Evolutionary conservation across 129 eudicot species (phyloP).

Genomic region (Helichrysum umbraculigerum): DNA sequence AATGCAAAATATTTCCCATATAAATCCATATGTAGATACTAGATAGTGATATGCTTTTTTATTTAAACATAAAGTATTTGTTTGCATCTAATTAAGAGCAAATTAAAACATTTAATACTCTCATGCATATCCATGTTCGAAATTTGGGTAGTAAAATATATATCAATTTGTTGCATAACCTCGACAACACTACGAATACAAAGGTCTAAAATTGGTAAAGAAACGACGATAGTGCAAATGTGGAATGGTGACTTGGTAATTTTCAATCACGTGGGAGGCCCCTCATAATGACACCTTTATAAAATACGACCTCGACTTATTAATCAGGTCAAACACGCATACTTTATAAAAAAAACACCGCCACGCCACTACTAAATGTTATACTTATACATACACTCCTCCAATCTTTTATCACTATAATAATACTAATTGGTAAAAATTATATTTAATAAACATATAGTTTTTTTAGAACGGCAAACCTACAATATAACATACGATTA

Average conservation of each 20-base stretch:
- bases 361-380: neutral
- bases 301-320: conserved; percentile 12
- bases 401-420: neutral
- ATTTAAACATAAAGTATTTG: neutral
- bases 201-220: neutral
- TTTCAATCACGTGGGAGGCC: conserved; percentile 9
- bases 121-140: neutral
- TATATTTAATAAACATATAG: no score
- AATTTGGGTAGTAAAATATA: neutral
- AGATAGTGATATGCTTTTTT: no score
- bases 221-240: neutral
- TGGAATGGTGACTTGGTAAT: neutral
- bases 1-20: no score
- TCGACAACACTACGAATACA: neutral
- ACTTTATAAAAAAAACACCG: neutral
- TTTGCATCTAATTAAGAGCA: neutral
- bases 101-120: neutral
- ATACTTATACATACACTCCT: neutral
- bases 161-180: neutral
- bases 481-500: no score
- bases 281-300: neutral
- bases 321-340: conserved; percentile 23
- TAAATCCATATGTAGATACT: no score
- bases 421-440: no score
- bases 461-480: no score